These are phyloP conservation scores for Neostapfia colusana DNA, from an alignment of 176 grass and related monocot genomes.

Conservation along the genomic window DNA sequence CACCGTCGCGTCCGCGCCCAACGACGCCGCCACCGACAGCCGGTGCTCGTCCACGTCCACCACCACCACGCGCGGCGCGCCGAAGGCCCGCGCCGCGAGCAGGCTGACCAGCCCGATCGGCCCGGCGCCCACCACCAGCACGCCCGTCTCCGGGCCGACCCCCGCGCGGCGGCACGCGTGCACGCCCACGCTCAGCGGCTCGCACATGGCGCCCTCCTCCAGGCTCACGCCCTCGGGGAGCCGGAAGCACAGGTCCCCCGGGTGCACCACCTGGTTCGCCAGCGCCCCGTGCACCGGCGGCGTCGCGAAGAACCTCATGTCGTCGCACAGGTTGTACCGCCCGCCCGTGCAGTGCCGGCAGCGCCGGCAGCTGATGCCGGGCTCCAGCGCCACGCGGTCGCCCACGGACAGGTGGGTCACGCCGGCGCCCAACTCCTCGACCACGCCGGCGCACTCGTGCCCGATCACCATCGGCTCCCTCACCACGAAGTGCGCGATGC, in stretches of 20 bases:
- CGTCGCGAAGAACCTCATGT: conserved; percentile 88
- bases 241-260: conserved; percentile 88
- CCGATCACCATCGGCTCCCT: conserved; percentile 96
- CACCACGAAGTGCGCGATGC: conserved; percentile 80
- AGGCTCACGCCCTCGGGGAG: conserved; percentile 71
- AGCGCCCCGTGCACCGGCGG: conserved; percentile 83
- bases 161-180: conserved; percentile 81
- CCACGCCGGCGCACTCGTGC: conserved; percentile 84
- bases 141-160: conserved; percentile 64
- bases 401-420: conserved; percentile 56
- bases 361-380: conserved; percentile 82
- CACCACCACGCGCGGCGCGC: conserved; percentile 56
- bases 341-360: conserved; percentile 90
- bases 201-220: conserved; percentile 98
- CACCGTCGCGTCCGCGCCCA: conserved; percentile 71
- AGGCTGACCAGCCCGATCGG: conserved; percentile 79
- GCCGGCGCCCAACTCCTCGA: conserved; percentile 75
- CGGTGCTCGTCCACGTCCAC: conserved; percentile 86
- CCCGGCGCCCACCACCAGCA: conserved; percentile 77
- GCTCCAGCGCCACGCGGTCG: conserved; percentile 85
- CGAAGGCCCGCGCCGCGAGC: conserved; percentile 72
- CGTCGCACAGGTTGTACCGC: conserved; percentile 87
- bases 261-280: conserved; percentile 83
- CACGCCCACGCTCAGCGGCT: conserved; percentile 91
- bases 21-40: conserved; percentile 57